Evolutionary conservation across 139 green algal species (phyloP).

Genomic region (Tetraselmis chui): DNA sequence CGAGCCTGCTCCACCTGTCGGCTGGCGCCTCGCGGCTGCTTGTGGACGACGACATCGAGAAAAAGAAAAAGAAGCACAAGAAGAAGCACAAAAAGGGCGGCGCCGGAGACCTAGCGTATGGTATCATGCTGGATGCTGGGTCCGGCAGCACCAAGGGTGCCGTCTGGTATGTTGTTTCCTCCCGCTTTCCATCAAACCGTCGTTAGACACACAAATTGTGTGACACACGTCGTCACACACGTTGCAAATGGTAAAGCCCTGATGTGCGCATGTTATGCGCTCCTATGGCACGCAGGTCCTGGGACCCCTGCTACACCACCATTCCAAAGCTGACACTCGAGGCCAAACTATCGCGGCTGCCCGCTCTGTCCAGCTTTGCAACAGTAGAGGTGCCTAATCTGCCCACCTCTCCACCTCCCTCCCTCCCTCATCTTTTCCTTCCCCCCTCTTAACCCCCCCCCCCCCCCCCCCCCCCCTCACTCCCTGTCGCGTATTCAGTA

Average conservation of each 20-base stretch:
- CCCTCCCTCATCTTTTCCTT: background rate
- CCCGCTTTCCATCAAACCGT: too few species aligned
- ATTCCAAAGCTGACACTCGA: background rate
- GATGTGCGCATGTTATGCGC: too few species aligned
- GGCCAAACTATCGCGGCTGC: background rate
- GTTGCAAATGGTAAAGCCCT: too few species aligned
- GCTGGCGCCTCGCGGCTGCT: background rate
- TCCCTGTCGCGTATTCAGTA: too few species aligned
- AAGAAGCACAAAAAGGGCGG: background rate
- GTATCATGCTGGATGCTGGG: slow-evolving; percentile 4
- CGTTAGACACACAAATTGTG: too few species aligned
- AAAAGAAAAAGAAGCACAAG: background rate
- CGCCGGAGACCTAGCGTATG: background rate
- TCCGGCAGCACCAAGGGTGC: slow-evolving; percentile 5
- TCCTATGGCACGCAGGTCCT: background rate
- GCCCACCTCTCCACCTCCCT: background rate
- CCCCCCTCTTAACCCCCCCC: too few species aligned
- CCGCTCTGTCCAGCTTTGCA: background rate
- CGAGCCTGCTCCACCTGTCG: background rate
- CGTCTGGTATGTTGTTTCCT: background rate
- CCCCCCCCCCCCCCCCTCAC: too few species aligned
- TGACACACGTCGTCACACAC: too few species aligned
- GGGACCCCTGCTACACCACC: background rate
- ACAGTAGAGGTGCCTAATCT: background rate
- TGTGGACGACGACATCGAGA: background rate